Evolutionary conservation across 768 basidiomycete species (phyloP).

Genomic region (Macrolepiota albuminosa): DNA sequence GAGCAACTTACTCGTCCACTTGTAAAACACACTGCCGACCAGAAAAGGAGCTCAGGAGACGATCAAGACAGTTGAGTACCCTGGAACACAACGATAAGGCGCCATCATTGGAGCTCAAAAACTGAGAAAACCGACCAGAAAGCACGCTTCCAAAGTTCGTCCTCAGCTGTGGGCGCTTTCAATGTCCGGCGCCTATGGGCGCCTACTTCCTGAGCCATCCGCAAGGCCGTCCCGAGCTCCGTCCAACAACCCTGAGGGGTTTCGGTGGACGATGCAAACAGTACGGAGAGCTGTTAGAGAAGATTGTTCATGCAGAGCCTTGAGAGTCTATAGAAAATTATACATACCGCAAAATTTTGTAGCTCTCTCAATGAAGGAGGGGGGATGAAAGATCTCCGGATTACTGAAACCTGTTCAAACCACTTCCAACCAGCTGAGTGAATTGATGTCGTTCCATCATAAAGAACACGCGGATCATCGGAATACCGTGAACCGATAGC

Average conservation of each 20-base stretch:
- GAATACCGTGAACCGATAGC: constrained; percentile 59
- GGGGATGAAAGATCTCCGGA: constrained; percentile 53
- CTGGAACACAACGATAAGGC: constrained; percentile 21
- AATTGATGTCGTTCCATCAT: constrained; percentile 36
- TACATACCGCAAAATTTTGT: constrained; percentile 59
- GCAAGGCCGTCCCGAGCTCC: constrained; percentile 61
- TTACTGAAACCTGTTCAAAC: constrained; percentile 60
- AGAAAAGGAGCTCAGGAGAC: constrained; percentile 40
- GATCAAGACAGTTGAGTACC: constrained; percentile 46
- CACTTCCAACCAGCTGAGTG: constrained; percentile 59
- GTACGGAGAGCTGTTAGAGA: constrained; percentile 36
- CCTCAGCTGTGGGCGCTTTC: constrained; percentile 40
- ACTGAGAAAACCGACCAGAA: constrained; percentile 40
- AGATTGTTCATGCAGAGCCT: background rate
- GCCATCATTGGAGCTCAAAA: background rate
- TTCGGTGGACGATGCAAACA: constrained; percentile 44
- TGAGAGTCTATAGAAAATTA: constrained; percentile 9
- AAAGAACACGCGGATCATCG: constrained; percentile 57
- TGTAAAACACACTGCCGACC: constrained; percentile 72
- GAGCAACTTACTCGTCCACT: constrained; percentile 63
- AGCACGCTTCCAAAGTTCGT: constrained; percentile 72
- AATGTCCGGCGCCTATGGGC: constrained; percentile 47
- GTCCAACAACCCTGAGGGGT: constrained; percentile 57
- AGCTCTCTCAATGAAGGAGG: constrained; percentile 67
- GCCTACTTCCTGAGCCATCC: constrained; percentile 71